Evolutionary conservation across 257 asterid genomes (phyloP).

Genomic region (Penstemon barbatus): DNA sequence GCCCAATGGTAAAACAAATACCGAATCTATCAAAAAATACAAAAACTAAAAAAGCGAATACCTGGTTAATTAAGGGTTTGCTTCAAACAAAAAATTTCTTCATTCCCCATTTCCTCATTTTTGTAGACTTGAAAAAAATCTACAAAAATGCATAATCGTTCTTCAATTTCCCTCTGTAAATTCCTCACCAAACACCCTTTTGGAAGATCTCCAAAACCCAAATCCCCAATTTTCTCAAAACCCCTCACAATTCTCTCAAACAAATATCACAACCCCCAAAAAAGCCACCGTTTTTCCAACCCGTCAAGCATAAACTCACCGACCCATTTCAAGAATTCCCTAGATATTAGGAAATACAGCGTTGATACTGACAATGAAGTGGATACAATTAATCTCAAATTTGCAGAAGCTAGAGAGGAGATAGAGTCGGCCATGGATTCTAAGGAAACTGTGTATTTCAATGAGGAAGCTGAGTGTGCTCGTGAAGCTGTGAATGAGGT

Average conservation of each 20-base stretch:
- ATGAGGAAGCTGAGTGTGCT: slow-evolving; percentile 96
- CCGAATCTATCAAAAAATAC: too few relatives aligned
- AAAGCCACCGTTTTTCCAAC: slow-evolving; percentile 28
- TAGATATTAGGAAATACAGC: slow-evolving; percentile 49
- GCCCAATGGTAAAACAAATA: neutral
- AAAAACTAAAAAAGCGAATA: neutral
- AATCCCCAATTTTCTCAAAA: slow-evolving; percentile 31
- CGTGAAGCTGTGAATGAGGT: slow-evolving; percentile 82
- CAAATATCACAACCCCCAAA: slow-evolving; percentile 22
- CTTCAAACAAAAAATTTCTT: neutral
- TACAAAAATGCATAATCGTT: slow-evolving; percentile 58
- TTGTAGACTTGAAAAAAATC: neutral
- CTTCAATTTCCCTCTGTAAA: slow-evolving; percentile 39
- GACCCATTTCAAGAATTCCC: slow-evolving; percentile 30
- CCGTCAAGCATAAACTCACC: slow-evolving; percentile 32
- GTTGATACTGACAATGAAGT: slow-evolving; percentile 64
- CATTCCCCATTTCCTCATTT: slow-evolving; percentile 13
- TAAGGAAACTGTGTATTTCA: slow-evolving; percentile 86
- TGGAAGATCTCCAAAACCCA: slow-evolving; percentile 33
- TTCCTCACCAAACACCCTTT: slow-evolving; percentile 38
- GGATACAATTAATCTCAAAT: slow-evolving; percentile 81
- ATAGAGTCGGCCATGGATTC: slow-evolving; percentile 94
- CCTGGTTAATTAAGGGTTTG: neutral
- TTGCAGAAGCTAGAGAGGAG: slow-evolving; percentile 99
- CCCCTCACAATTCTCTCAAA: slow-evolving; percentile 28